Evolutionary conservation across 768 basidiomycete species (phyloP).

Genomic region (Boletus rubescentipes): DNA sequence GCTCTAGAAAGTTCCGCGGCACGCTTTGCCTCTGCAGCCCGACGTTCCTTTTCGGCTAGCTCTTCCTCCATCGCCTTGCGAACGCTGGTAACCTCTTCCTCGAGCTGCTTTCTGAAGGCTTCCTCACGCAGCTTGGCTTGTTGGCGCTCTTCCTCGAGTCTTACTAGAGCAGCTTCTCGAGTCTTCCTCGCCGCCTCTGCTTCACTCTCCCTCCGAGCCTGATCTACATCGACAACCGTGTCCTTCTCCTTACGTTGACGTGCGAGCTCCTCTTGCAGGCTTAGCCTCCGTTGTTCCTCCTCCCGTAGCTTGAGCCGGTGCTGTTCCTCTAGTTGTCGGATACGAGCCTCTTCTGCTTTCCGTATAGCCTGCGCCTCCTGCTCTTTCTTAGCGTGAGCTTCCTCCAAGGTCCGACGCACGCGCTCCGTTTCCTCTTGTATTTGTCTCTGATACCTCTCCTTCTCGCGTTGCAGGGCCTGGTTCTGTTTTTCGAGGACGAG

Average conservation of each 20-base stretch:
- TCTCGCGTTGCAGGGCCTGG: conserved; percentile 22
- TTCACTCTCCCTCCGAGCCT: conserved; percentile 21
- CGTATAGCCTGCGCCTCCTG: conserved; percentile 17
- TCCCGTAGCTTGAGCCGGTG: conserved; percentile 28
- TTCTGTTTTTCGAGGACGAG: conserved; percentile 24
- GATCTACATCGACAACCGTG: conserved; percentile 15
- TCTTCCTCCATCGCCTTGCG: conserved; percentile 24
- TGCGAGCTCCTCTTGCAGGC: conserved; percentile 28
- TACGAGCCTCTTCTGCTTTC: conserved; percentile 26
- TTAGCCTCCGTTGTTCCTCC: conserved; percentile 27
- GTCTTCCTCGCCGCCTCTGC: conserved; percentile 15
- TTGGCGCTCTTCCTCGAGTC: conserved; percentile 29
- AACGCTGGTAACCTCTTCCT: conserved; percentile 28
- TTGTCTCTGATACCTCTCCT: conserved; percentile 23
- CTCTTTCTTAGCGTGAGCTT: conserved; percentile 28
- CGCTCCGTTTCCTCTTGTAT: conserved; percentile 29
- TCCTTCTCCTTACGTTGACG: conserved; percentile 23
- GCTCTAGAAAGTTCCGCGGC: conserved; percentile 28
- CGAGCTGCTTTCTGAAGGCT: conserved; percentile 23
- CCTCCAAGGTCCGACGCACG: conserved; percentile 23
- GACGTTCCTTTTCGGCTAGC: conserved; percentile 23
- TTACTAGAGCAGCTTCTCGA: conserved; percentile 20
- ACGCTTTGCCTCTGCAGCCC: conserved; percentile 26
- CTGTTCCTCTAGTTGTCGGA: conserved; percentile 27
- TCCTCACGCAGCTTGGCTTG: conserved; percentile 25